Base-by-base conservation (phyloP, 2,329 filamentous ascomycete genomes). In the Diaporthe velutina region DNA sequence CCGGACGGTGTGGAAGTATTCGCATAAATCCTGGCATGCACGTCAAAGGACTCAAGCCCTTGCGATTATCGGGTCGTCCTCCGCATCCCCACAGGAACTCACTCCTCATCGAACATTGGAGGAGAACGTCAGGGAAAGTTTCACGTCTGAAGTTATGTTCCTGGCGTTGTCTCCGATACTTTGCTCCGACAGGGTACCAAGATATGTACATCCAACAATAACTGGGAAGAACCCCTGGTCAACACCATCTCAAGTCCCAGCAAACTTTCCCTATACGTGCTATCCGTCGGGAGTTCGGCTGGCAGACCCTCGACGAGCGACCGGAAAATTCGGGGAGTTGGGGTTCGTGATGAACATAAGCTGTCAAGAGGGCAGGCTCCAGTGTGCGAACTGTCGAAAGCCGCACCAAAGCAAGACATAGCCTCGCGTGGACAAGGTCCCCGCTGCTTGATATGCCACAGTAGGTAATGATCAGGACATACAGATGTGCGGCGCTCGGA, bases 131-230 rank as follows among this genome's bases (percentile, higher is more conserved):
- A 40, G 70, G 55, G 33, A 72, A 28, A 15, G 40, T 64, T 42
- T 61, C 45, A 64, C 15, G 17, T 54, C 33, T 22, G 42, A 54
- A 35, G 54, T 50, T 30, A 28, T 52, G 30, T 72, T n/a, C 64
- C 64, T 52, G 45, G 33, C 33, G 9, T 38, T n/a, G 61, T 52
- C 64, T 52, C 30, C 33, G 28, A n/a, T 10, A 38, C 60, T 17
- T 25, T 64, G 25, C 13, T 19, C 58, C 38, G 25, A 38, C 45
- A 67, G 33, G 45, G 45, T 52, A 52, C 30, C 12, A 50, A 67
- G 22, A 19, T 52, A 25, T 52, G n/a, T 38, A n/a, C 52, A 33
- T 67, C 61, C 64, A 67, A 52, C 64, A 67, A 67, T 67, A 67
- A 67, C 45, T 67, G 64, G 64, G 64, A 67, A 38, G 22, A 52